These are phyloP conservation scores for Schizonepeta tenuifolia DNA, from an alignment of 257 asterid genomes.

Conservation along the genomic window DNA sequence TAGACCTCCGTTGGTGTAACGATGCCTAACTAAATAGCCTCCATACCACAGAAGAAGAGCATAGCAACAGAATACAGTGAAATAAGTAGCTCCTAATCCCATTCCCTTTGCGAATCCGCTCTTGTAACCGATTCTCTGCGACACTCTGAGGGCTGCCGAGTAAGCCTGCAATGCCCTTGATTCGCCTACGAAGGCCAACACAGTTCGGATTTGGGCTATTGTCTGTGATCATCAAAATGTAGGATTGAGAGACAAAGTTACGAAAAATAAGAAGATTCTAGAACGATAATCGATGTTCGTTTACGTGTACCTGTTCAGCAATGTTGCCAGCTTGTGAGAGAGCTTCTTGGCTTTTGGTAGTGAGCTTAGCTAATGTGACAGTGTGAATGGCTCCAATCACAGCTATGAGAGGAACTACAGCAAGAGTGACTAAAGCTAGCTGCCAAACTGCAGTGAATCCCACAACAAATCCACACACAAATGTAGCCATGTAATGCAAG, in stretches of 20 bases:
- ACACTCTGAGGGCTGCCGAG: conserved; percentile 63
- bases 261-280: background rate
- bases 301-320: conserved; percentile 65
- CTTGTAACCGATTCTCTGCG: conserved; percentile 76
- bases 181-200: conserved; percentile 84
- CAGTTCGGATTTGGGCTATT: conserved; percentile 77
- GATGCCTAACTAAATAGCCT: conserved; percentile 89
- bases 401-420: conserved; percentile 90
- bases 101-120: conserved; percentile 81
- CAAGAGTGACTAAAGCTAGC: conserved; percentile 78
- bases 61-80: conserved; percentile 81
- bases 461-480: conserved; percentile 88
- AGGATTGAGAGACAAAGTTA: conserved; percentile 28
- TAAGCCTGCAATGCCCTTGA: conserved; percentile 82
- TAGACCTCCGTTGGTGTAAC: conserved; percentile 83
- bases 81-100: conserved; percentile 88
- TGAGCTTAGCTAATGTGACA: conserved; percentile 67
- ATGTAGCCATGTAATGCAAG: conserved; percentile 94
- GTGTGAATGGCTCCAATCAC: conserved; percentile 80
- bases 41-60: conserved; percentile 96
- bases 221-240: conserved; percentile 54
- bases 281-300: background rate
- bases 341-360: conserved; percentile 77
- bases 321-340: conserved; percentile 91
- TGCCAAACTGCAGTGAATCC: conserved; percentile 97